Evolutionary conservation across 306 rosid species (phyloP).

Genomic region (Rosa chinensis): DNA sequence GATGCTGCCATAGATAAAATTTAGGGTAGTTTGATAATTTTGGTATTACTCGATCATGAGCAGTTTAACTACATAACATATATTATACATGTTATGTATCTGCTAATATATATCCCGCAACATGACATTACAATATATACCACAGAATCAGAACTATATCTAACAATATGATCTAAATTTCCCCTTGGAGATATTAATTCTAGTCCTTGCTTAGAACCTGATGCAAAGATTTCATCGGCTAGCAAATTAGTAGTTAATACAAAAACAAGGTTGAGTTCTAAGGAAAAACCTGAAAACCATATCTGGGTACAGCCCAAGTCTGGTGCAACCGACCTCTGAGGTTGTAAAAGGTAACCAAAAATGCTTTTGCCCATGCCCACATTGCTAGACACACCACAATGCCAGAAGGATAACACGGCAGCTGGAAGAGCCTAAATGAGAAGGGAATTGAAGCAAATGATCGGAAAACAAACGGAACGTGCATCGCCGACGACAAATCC

Average conservation of each 20-base stretch:
- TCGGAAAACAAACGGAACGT: conserved; percentile 55
- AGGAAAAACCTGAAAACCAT: conserved; percentile 75
- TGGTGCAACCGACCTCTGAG: conserved; percentile 72
- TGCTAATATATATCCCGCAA: not conserved
- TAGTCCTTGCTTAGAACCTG: not conserved
- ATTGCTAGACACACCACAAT: conserved; percentile 48
- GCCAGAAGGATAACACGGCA: conserved; percentile 37
- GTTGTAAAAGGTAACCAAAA: conserved; percentile 59
- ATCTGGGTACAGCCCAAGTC: conserved; percentile 89
- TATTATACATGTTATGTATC: no score
- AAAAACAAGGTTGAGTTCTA: not conserved
- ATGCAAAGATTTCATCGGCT: not conserved
- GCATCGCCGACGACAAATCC: conserved; percentile 63
- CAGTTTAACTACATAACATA: not conserved
- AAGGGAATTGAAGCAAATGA: conserved; percentile 59
- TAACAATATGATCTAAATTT: not conserved
- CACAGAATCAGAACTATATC: not conserved
- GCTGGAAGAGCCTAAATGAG: conserved; percentile 38
- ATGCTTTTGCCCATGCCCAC: conserved; percentile 80
- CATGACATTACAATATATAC: not conserved
- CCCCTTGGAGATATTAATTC: not conserved
- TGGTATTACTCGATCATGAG: not conserved
- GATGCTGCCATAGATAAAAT: not conserved
- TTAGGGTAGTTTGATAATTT: not conserved
- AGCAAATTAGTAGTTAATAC: not conserved